These are phyloP conservation scores for Vigna reflexopilosa DNA, from an alignment of 306 rosid species.

Conservation along the genomic window DNA sequence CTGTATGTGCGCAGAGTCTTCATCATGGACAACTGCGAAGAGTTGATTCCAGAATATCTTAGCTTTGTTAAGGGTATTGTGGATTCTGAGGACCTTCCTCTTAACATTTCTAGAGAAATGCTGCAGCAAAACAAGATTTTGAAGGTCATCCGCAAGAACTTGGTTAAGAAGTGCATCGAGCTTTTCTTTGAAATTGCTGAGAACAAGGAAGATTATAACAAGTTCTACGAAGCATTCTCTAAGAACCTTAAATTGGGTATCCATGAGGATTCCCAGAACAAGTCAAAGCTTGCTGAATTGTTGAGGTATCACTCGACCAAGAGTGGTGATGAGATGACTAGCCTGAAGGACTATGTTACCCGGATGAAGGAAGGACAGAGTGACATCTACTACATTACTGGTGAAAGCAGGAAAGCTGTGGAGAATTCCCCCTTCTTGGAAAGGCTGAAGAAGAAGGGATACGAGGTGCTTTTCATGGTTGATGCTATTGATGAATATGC, in stretches of 20 bases:
- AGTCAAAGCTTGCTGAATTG: constrained; percentile 82
- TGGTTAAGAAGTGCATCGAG: constrained; percentile 90
- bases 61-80: constrained; percentile 91
- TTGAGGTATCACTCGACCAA: constrained; percentile 89
- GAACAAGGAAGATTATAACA: constrained; percentile 93
- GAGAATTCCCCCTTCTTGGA: constrained; percentile 96
- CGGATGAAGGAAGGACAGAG: constrained; percentile 97
- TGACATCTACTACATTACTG: constrained; percentile 88
- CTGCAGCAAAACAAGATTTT: constrained; percentile 93
- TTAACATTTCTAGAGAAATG: constrained; percentile 89
- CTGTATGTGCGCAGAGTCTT: constrained; percentile 89
- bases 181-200: constrained; percentile 90
- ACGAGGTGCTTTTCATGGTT: constrained; percentile 86
- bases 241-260: constrained; percentile 91
- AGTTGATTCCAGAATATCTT: constrained; percentile 90
- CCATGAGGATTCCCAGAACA: constrained; percentile 85
- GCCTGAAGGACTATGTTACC: constrained; percentile 91
- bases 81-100: constrained; percentile 95
- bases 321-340: constrained; percentile 92
- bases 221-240: constrained; percentile 89
- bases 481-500: constrained; percentile 97
- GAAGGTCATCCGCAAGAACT: constrained; percentile 88
- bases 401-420: constrained; percentile 93
- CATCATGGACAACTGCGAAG: constrained; percentile 98
- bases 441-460: constrained; percentile 87